phyloP scores from a whole-genome alignment of 2,329 filamentous ascomycete genomes.

The Didymella lethalis region DNA sequence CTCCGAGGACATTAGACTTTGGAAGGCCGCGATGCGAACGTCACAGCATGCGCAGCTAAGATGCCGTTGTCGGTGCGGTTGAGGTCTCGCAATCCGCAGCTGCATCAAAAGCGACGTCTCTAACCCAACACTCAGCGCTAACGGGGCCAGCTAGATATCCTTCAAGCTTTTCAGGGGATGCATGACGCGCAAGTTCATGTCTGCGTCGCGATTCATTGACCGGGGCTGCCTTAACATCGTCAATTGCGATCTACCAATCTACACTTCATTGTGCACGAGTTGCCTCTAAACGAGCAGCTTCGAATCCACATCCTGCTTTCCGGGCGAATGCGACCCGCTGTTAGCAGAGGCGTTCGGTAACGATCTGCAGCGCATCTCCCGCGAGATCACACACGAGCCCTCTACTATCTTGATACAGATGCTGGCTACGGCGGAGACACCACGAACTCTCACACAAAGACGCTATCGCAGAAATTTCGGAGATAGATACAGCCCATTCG shows the following conservation, averaged over 20 bases:
- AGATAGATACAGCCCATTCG: background rate
- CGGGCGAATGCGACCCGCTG: background rate
- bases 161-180: background rate
- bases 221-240: background rate
- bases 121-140: background rate
- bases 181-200: background rate
- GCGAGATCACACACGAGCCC: background rate
- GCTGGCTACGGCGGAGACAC: background rate
- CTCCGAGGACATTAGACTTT: constrained; percentile 10
- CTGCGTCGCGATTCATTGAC: constrained; percentile 2
- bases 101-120: background rate
- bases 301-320: background rate
- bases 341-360: background rate
- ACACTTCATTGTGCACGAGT: background rate
- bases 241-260: background rate
- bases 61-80: constrained; percentile 1
- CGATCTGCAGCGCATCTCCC: constrained; percentile 3
- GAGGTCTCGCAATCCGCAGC: background rate
- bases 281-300: constrained; percentile 1
- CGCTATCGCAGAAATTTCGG: background rate
- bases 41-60: constrained; percentile 17
- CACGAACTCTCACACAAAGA: background rate
- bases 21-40: constrained; percentile 13
- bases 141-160: background rate
- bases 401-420: background rate